These are phyloP conservation scores for Boeremia exigua DNA, from an alignment of 2,329 filamentous ascomycete genomes.

Conservation along the genomic window DNA sequence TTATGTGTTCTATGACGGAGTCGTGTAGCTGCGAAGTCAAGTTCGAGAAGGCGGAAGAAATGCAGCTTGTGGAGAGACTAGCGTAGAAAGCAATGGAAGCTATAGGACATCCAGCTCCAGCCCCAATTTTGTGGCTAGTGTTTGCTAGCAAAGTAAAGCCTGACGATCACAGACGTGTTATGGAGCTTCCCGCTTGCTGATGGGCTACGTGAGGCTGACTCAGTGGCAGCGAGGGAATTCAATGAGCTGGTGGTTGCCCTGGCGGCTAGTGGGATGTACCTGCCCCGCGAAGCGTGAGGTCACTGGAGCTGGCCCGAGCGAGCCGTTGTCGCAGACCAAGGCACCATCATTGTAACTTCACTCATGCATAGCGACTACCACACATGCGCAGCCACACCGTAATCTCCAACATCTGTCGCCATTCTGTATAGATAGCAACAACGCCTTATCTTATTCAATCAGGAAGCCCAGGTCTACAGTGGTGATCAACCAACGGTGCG, in stretches of 20 bases:
- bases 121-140: conserved; percentile 25
- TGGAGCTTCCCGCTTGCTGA: conserved; percentile 5
- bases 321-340: conserved; percentile 23
- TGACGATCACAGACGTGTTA: conserved; percentile 2
- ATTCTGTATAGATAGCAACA: background rate
- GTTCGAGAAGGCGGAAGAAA: conserved; percentile 44
- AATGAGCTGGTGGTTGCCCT: conserved; percentile 2
- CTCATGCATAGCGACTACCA: conserved; percentile 14
- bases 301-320: conserved; percentile 28
- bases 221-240: background rate
- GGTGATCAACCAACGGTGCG: conserved; percentile 1
- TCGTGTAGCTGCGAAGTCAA: conserved; percentile 29
- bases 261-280: conserved; percentile 20
- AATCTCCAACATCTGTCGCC: background rate
- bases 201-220: background rate
- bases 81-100: conserved; percentile 50
- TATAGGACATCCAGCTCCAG: conserved; percentile 37
- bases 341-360: conserved; percentile 24
- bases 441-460: background rate
- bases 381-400: background rate
- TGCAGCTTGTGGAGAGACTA: conserved; percentile 43
- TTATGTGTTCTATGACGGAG: conserved; percentile 21
- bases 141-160: conserved; percentile 14
- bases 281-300: conserved; percentile 40
- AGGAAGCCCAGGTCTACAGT: background rate